Evolutionary conservation across 2,329 filamentous ascomycete genomes (phyloP).

Genomic region (Trichoderma atroviride): DNA sequence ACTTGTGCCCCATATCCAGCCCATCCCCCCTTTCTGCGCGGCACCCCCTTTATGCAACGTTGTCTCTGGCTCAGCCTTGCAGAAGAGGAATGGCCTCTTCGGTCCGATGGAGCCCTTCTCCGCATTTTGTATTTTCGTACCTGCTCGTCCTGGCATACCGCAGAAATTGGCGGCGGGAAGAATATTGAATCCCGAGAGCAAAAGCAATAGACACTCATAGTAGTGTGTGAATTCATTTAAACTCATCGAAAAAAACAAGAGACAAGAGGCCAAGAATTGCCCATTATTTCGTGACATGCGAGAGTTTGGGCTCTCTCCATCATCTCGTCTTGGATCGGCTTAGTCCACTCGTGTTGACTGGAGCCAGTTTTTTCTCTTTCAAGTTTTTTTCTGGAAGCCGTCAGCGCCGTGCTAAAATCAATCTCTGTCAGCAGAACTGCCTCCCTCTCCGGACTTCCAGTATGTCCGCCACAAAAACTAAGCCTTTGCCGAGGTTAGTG

Average conservation of each 20-base stretch:
- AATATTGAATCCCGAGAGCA: background rate
- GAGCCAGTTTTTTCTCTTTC: background rate
- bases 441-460: background rate
- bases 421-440: background rate
- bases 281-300: background rate
- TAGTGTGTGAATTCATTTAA: background rate
- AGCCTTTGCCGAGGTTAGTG: slow-evolving; percentile 15
- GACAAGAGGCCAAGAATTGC: background rate
- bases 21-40: background rate
- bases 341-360: background rate
- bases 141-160: background rate
- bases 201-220: background rate
- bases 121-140: slow-evolving; percentile 29
- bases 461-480: background rate
- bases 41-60: slow-evolving; percentile 25
- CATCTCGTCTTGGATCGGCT: background rate
- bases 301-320: background rate
- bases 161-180: background rate
- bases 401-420: slow-evolving; percentile 1
- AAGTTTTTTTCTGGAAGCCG: background rate
- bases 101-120: slow-evolving; percentile 36
- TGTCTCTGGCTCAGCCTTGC: slow-evolving; percentile 25
- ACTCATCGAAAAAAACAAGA: background rate
- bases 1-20: background rate
- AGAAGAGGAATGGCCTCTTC: slow-evolving; percentile 34